Conservation (phyloP, 129 eudicot genomes). For the Scalesia atractyloides region DNA sequence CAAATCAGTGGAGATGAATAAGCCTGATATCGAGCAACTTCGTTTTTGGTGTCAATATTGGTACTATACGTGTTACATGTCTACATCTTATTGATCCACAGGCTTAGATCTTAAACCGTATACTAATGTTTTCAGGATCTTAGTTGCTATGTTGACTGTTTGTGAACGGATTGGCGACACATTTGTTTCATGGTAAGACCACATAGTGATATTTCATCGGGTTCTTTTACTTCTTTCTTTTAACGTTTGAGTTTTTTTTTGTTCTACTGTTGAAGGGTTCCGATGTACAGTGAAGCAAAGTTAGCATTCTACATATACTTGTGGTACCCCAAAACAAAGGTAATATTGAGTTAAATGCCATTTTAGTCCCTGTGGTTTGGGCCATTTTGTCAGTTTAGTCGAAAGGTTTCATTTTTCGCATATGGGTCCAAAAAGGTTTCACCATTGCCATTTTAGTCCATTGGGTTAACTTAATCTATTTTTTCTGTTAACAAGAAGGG, state of each 20-base stretch:
- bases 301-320: slow-evolving; percentile 81
- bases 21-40: slow-evolving; percentile 79
- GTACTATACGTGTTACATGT: slow-evolving; percentile 32
- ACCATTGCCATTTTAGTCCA: no score
- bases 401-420: no score
- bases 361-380: no score
- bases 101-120: slow-evolving; percentile 13
- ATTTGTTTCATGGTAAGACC: slow-evolving; percentile 77
- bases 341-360: no score
- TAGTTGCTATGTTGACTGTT: slow-evolving; percentile 81
- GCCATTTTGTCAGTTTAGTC: no score
- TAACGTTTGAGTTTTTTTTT: slow-evolving; percentile 1
- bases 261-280: slow-evolving; percentile 65
- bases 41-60: slow-evolving; percentile 98
- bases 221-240: background rate
- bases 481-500: no score
- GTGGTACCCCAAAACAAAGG: slow-evolving; percentile 96
- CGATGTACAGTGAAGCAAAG: slow-evolving; percentile 98
- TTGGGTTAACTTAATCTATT: no score
- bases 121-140: slow-evolving; percentile 64
- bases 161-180: slow-evolving; percentile 83
- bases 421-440: no score
- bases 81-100: background rate
- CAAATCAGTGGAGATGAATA: slow-evolving; percentile 83
- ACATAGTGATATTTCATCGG: background rate